phyloP scores from a whole-genome alignment of 805 yeast genomes.

The Kuraishia hungarica region DNA sequence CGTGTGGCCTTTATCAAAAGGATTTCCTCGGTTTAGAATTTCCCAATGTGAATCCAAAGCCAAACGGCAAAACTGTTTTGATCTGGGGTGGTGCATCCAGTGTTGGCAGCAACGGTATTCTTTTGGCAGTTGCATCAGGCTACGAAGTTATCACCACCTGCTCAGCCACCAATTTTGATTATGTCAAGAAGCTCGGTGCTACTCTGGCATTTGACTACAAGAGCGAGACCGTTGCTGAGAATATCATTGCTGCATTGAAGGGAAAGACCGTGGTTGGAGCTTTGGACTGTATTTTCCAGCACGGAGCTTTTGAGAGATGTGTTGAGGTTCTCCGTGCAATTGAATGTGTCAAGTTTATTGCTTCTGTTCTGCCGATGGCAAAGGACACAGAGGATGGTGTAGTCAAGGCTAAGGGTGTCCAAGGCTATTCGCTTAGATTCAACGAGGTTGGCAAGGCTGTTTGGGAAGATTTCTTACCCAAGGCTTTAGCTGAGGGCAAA shows the following conservation, averaged over 20 bases:
- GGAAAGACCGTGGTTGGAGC: conserved; percentile 7
- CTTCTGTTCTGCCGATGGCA: not conserved
- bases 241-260: conserved; percentile 1
- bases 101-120: conserved; percentile 8
- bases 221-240: conserved; percentile 1
- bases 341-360: not conserved
- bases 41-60: not conserved
- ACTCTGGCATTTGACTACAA: conserved; percentile 7
- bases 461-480: not conserved
- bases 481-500: not conserved
- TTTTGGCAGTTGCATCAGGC: conserved; percentile 6
- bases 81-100: conserved; percentile 9
- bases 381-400: not conserved
- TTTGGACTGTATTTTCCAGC: conserved; percentile 20
- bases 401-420: too few relatives aligned
- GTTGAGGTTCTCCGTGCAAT: not conserved
- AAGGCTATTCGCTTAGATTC: not conserved
- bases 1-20: conserved; percentile 1
- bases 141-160: conserved; percentile 8
- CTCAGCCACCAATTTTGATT: conserved; percentile 4
- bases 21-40: conserved; percentile 1
- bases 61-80: conserved; percentile 1
- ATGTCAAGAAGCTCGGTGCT: conserved; percentile 6
- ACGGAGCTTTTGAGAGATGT: not conserved
- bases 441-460: not conserved